Percentiles rank a stretch among this genome's conserved stretches.
Conservation (phyloP, 2,329 filamentous ascomycete genomes). For the Aspergillus bombycis region DNA sequence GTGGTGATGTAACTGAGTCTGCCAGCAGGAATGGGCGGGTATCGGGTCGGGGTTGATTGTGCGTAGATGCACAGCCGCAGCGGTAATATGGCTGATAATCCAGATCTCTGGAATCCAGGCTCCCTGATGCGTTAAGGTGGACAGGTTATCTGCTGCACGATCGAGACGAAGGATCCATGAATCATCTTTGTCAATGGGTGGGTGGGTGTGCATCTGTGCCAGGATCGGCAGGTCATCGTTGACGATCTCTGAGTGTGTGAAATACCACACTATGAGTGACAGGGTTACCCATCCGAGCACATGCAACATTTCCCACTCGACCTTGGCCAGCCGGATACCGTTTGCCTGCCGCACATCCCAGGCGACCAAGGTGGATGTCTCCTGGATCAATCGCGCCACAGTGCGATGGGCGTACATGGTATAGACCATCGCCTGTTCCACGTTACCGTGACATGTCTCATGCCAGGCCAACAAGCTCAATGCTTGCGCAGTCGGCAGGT, state of each 20-base stretch:
- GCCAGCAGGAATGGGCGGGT: too few species aligned
- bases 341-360: constrained; percentile 1
- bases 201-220: constrained; percentile 1
- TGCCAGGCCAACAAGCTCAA: constrained; percentile 6
- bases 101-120: constrained; percentile 1
- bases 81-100: constrained; percentile 6
- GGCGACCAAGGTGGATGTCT: neutral
- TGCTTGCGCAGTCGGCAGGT: constrained; percentile 7
- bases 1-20: too few species aligned
- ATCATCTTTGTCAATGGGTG: neutral
- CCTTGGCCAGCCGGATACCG: neutral
- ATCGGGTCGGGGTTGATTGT: too few species aligned
- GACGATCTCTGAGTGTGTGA: constrained; percentile 5
- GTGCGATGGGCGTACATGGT: constrained; percentile 5
- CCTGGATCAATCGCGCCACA: neutral
- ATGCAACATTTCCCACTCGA: constrained; percentile 8
- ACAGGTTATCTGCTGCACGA: constrained; percentile 5
- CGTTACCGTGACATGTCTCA: constrained; percentile 3
- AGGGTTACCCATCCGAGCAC: constrained; percentile 5
- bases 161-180: constrained; percentile 9
- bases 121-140: neutral
- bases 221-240: neutral
- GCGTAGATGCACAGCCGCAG: neutral
- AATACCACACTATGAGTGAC: constrained; percentile 4
- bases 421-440: constrained; percentile 7